Evolutionary conservation across 805 yeast genomes (phyloP).

Genomic region (Lipomyces mesembrius): DNA sequence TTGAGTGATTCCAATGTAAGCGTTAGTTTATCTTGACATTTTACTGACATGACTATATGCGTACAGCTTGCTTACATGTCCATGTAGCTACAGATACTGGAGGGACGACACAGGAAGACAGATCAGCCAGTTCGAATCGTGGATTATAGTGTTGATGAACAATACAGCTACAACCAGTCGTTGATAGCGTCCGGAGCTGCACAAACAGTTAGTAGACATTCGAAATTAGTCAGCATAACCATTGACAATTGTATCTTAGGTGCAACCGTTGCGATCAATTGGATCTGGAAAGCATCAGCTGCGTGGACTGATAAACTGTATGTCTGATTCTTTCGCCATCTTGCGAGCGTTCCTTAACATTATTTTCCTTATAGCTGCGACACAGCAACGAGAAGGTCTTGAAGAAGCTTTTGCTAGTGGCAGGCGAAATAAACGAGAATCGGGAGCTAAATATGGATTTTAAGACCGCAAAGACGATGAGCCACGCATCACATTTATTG

Average conservation of each 20-base stretch:
- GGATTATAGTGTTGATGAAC: constrained; percentile 49
- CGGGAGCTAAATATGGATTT: constrained; percentile 44
- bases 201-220: constrained; percentile 36
- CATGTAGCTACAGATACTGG: constrained; percentile 25
- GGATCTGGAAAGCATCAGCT: constrained; percentile 47
- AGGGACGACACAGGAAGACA: constrained; percentile 29
- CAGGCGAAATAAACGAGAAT: constrained; percentile 40
- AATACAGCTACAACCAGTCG: constrained; percentile 47
- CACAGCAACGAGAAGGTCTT: constrained; percentile 44
- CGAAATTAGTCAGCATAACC: background rate
- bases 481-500: background rate
- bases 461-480: constrained; percentile 9
- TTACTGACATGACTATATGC: background rate
- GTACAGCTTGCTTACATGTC: background rate
- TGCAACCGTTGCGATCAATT: constrained; percentile 42
- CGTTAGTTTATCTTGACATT: too few species aligned
- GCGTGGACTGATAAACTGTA: constrained; percentile 39
- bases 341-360: constrained; percentile 3
- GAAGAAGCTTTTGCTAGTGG: constrained; percentile 44
- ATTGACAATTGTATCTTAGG: constrained; percentile 1
- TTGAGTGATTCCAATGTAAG: constrained; percentile 22
- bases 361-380: constrained; percentile 39
- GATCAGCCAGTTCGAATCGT: constrained; percentile 40
- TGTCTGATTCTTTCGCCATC: background rate
- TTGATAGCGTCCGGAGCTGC: constrained; percentile 46